Conservation (phyloP, 208 protist genomes). For the Wallacemonas sp. region DNA sequence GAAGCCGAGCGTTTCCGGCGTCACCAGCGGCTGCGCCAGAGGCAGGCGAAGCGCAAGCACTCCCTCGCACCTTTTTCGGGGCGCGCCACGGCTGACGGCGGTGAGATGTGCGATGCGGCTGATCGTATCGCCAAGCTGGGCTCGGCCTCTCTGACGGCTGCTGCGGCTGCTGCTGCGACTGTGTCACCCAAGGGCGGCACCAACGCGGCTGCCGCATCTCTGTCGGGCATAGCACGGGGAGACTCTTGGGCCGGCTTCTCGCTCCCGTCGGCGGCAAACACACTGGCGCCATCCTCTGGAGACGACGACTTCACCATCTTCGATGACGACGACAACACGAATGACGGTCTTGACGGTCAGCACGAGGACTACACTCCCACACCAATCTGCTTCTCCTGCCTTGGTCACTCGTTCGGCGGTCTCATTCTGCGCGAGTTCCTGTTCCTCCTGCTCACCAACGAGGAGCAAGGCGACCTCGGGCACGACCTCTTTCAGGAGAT, state of each 20-base stretch:
- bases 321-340: too few species aligned
- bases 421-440: conserved; percentile 70
- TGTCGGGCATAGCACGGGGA: too few species aligned
- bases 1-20: conserved; percentile 1
- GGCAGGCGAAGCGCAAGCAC: neutral
- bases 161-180: too few species aligned
- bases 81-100: neutral
- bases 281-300: too few species aligned
- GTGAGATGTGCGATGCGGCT: conserved; percentile 1
- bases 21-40: neutral
- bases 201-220: too few species aligned
- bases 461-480: conserved; percentile 17
- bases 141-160: too few species aligned
- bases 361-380: conserved; percentile 12
- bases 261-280: neutral
- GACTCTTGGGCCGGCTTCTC: conserved; percentile 10
- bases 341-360: too few species aligned
- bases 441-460: conserved; percentile 41
- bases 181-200: too few species aligned
- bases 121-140: neutral
- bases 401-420: conserved; percentile 74
- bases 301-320: too few species aligned
- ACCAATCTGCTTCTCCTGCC: conserved; percentile 54
- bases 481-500: conserved; percentile 24
- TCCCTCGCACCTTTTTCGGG: neutral